Evolutionary conservation across 2,329 filamentous ascomycete species (phyloP), one percentile per base, ranked within the genome.

Genomic region (Cyphellophora europaea): DNA sequence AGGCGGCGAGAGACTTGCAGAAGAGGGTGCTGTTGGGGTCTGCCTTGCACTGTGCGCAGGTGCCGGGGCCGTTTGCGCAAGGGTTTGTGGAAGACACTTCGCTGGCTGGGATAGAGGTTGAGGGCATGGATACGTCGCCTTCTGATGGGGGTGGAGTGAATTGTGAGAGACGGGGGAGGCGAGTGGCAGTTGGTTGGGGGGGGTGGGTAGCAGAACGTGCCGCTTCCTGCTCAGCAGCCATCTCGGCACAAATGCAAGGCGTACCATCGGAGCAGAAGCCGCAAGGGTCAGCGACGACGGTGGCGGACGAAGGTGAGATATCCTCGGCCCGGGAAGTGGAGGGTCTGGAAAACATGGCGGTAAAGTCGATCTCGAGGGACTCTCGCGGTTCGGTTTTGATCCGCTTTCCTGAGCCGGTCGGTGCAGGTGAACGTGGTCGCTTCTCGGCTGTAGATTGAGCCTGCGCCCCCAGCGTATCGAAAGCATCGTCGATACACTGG

Each of bases 261-360:
- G 80, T 87, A 4, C 82, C 82, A 40, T 88, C 82, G 42, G 79
- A 75, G 58, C 84, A 91, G 61, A 91, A 91, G 5, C 84, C 84
- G 54, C 84, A 91, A 13, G 74, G 72, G 49, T 89, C 83, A 42
- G 74, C 71, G 4, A 71, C 63, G 21, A 25, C 21, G n/a, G 21
- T 25, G 13, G 55, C 53, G 30, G 43, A 59, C 48, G 51, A 59
- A 43, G 53, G 57, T 43, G 45, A 51, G 25, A 43, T 45, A 30
- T 50, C 36, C 21, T 39, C 31, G 37, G 39, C 19, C 41, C 66
- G 62, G 52, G 66, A 62, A 82, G 82, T 47, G 75, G 69, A 42
- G 71, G 59, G 5, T 16, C 42, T 44, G 5, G 45, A 35, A 15
- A 43, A 47, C 19, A 38, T 36, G 13, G 37, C 37, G 32, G 82